phyloP scores from a whole-genome alignment of 139 green algal genomes.

The Gonium pectorale region DNA sequence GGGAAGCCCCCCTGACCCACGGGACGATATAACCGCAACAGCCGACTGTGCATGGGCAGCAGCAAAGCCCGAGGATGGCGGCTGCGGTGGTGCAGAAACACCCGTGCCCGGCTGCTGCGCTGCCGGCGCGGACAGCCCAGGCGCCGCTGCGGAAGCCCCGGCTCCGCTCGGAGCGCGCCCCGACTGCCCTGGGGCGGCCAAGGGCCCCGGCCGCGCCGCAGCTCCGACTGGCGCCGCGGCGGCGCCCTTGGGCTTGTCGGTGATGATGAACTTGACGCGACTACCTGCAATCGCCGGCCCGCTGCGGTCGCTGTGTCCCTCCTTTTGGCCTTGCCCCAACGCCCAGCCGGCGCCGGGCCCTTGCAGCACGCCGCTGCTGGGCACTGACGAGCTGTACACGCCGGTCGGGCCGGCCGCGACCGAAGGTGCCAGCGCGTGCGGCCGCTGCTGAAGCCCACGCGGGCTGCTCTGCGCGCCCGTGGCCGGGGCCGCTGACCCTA shows the following conservation, averaged over 20 bases:
- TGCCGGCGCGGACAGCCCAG: not conserved
- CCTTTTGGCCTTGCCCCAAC: not conserved
- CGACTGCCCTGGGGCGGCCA: too few relatives aligned
- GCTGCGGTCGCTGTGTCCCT: not conserved
- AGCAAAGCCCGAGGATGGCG: too few relatives aligned
- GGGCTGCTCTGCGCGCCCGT: constrained; percentile 29
- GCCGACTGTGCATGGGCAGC: too few relatives aligned
- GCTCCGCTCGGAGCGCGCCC: too few relatives aligned
- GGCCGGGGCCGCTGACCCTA: too few relatives aligned
- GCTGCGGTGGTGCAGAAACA: too few relatives aligned
- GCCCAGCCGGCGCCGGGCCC: not conserved
- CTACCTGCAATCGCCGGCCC: constrained; percentile 26
- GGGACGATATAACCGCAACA: too few relatives aligned
- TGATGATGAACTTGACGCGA: constrained; percentile 34
- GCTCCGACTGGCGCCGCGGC: not conserved
- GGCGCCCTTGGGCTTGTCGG: constrained; percentile 8
- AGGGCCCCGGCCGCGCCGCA: too few relatives aligned
- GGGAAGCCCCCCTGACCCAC: too few relatives aligned
- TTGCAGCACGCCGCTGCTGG: not conserved
- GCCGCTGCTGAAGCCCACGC: not conserved
- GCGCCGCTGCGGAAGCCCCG: too few relatives aligned
- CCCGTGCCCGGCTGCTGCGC: too few relatives aligned
- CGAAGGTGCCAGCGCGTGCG: not conserved
- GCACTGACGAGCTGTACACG: not conserved
- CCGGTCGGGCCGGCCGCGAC: not conserved